phyloP scores from a whole-genome alignment of 441 rosid genomes.

The Breynia disticha region DNA sequence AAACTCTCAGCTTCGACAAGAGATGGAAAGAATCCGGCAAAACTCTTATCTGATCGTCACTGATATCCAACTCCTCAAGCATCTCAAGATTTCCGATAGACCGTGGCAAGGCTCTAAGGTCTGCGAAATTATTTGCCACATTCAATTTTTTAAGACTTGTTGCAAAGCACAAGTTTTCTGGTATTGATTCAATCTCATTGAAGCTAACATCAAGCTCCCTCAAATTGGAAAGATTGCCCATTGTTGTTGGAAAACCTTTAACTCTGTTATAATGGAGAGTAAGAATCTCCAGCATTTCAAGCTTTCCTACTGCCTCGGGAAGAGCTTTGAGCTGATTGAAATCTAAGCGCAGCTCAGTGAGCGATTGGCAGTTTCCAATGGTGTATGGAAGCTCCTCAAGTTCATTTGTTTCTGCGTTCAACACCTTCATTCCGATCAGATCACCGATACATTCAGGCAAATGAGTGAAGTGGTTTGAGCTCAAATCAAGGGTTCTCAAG shows the following conservation, averaged over 20 bases:
- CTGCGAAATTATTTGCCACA: constrained; percentile 53
- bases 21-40: constrained; percentile 51
- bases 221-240: constrained; percentile 35
- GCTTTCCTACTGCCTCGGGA: constrained; percentile 60
- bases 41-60: constrained; percentile 43
- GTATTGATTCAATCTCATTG: constrained; percentile 50
- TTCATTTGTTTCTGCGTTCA: constrained; percentile 46
- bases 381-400: constrained; percentile 56
- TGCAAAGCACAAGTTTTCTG: constrained; percentile 49
- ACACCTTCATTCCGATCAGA: constrained; percentile 29
- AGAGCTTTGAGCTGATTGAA: constrained; percentile 57
- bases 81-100: constrained; percentile 54
- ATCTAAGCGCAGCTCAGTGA: constrained; percentile 42
- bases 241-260: constrained; percentile 55
- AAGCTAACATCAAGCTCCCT: constrained; percentile 61
- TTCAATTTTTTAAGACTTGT: constrained; percentile 42
- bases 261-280: constrained; percentile 49
- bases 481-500: constrained; percentile 35
- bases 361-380: constrained; percentile 40
- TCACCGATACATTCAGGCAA: constrained; percentile 41
- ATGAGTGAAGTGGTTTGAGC: constrained; percentile 39
- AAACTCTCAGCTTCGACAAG: constrained; percentile 36
- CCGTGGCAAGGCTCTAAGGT: constrained; percentile 47
- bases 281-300: constrained; percentile 40
- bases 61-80: constrained; percentile 64